phyloP scores from a whole-genome alignment of 352 stramenopile genomes.

The Phytophthora sp. region DNA sequence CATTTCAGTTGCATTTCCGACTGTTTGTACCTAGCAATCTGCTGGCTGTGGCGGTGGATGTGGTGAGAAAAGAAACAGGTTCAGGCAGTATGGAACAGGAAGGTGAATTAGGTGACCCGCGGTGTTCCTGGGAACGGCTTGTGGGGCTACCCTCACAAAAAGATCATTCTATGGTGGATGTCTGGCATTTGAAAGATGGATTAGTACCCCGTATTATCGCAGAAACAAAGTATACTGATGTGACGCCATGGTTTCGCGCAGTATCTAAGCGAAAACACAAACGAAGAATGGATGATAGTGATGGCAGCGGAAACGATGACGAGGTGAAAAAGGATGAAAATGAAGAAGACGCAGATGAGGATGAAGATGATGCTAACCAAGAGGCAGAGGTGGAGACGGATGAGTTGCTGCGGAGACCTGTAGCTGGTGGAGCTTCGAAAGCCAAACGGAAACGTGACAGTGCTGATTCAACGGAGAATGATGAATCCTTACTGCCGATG shows the following conservation, averaged over 20 bases:
- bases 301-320: conserved; percentile 47
- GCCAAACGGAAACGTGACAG: conserved; percentile 59
- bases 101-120: conserved; percentile 45
- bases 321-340: conserved; percentile 63
- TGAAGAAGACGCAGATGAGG: conserved; percentile 61
- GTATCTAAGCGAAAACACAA: conserved; percentile 48
- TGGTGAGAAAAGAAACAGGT: conserved; percentile 39
- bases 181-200: conserved; percentile 69
- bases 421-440: conserved; percentile 36
- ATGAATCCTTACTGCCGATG: conserved; percentile 63
- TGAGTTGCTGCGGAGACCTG: conserved; percentile 33
- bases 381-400: conserved; percentile 55
- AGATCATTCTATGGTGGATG: conserved; percentile 75
- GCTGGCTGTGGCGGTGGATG: conserved; percentile 58
- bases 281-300: conserved; percentile 44
- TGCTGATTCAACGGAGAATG: conserved; percentile 51
- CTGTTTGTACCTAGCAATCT: conserved; percentile 49
- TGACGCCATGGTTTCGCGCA: conserved; percentile 63
- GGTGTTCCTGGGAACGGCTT: conserved; percentile 61
- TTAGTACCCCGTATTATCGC: conserved; percentile 61
- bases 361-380: conserved; percentile 59
- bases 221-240: conserved; percentile 67
- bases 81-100: not conserved
- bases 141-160: conserved; percentile 57
- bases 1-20: conserved; percentile 59